Conservation (phyloP, 208 protist species). For the Acanthamoeba healyi region DNA sequence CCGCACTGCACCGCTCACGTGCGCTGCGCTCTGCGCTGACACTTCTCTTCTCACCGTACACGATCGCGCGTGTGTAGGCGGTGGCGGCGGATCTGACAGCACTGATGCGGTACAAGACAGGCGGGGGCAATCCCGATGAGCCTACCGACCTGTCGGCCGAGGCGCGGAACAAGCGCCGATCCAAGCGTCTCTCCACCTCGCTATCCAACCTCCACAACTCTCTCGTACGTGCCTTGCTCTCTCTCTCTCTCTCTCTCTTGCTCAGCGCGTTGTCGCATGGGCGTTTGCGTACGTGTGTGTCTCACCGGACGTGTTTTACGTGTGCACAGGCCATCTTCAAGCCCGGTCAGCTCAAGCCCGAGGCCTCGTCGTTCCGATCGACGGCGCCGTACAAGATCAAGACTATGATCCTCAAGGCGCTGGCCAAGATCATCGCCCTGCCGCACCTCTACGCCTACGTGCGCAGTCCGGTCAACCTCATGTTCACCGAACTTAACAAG, state of each 20-base stretch:
- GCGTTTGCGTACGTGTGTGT: no score
- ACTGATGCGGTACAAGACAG: slow-evolving; percentile 65
- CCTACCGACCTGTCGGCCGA: slow-evolving; percentile 60
- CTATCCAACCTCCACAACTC: slow-evolving; percentile 66
- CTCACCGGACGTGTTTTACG: background rate
- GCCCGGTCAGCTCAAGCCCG: slow-evolving; percentile 55
- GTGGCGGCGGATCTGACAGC: slow-evolving; percentile 65
- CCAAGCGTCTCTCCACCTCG: slow-evolving; percentile 56
- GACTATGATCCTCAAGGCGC: slow-evolving; percentile 40
- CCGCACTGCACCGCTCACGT: background rate
- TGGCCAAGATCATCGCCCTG: slow-evolving; percentile 52
- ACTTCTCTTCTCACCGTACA: background rate
- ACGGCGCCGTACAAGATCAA: slow-evolving; percentile 38
- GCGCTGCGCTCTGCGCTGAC: no score
- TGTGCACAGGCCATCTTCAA: slow-evolving; percentile 27
- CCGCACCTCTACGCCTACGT: slow-evolving; percentile 34
- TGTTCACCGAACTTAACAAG: slow-evolving; percentile 68
- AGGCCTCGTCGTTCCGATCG: slow-evolving; percentile 13
- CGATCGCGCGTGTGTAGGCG: slow-evolving; percentile 17
- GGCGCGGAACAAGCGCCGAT: slow-evolving; percentile 57
- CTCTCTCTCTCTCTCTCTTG: no score
- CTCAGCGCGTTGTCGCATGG: no score
- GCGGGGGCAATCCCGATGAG: slow-evolving; percentile 60
- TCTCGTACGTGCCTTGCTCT: slow-evolving; percentile 57
- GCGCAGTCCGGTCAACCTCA: slow-evolving; percentile 67